A percentile compares a stretch with the other conserved stretches of the same genome.
Conservation (phyloP, 345 rosid species). For the Garcia nutans region DNA sequence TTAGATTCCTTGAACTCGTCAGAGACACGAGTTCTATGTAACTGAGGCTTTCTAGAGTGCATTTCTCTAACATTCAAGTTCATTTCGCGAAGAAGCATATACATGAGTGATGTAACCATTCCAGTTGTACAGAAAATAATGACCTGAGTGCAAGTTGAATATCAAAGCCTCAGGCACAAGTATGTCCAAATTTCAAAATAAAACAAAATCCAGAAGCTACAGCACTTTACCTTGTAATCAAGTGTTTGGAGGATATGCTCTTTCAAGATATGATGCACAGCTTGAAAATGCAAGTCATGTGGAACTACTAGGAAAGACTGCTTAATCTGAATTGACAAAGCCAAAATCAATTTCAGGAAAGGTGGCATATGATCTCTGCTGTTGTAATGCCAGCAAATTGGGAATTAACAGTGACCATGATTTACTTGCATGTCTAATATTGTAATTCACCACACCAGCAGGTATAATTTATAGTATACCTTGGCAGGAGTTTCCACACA, state of each 20-base stretch:
- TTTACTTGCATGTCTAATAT: neutral
- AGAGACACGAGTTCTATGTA: constrained; percentile 66
- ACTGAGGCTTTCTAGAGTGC: constrained; percentile 89
- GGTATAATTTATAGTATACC: constrained; percentile 34
- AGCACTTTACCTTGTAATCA: constrained; percentile 69
- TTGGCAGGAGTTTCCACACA: constrained; percentile 78
- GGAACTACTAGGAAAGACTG: constrained; percentile 71
- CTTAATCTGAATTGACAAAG: constrained; percentile 52
- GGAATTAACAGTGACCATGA: neutral
- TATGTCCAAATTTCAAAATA: neutral
- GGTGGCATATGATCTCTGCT: neutral
- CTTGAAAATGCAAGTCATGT: constrained; percentile 72
- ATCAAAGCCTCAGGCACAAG: constrained; percentile 19
- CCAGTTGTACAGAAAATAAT: constrained; percentile 91
- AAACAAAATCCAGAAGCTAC: constrained; percentile 10
- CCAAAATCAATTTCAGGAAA: neutral
- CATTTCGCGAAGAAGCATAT: constrained; percentile 71
- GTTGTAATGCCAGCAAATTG: neutral
- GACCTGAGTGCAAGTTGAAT: constrained; percentile 47
- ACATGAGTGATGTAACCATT: constrained; percentile 81
- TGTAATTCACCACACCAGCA: neutral
- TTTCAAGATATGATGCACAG: constrained; percentile 64
- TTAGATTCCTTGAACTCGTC: constrained; percentile 84
- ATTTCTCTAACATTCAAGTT: constrained; percentile 85
- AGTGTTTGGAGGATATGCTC: constrained; percentile 53